Evolutionary conservation across 495 filamentous ascomycete genomes (phyloP), one percentile per base, ranked within the genome.

Genomic region (Bombardia bombarda): DNA sequence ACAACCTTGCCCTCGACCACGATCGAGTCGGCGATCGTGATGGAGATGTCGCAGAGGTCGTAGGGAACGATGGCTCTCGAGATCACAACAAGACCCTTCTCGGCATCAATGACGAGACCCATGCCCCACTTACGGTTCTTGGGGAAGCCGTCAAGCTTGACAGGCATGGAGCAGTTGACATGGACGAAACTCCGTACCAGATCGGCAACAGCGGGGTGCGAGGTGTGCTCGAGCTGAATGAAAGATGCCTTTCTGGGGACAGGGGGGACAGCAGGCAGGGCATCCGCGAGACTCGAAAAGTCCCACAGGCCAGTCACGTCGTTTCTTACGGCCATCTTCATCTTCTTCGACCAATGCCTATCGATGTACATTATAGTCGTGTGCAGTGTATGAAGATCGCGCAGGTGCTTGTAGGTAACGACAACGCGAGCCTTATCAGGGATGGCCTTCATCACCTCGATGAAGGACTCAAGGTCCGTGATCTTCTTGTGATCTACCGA

Each of bases 81-180:
- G 24, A 96, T 87, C 14, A 95, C 78, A 12, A 97, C 93, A 37
- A 97, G 73, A 10, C 92, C 92, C 70, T 95, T 89, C 32, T 92
- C 87, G 1, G 92, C 92, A 61, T 99, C 90, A 36, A 97, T 83
- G 8, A 99, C 92, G 25, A 99, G 67, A 1, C 92, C 92, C 72
- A 92, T 93, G 12, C 92, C 92, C 58, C 87, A 90, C 70, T 95
- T 95, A 31, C 86, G 74, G 31, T 88, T 80, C 56, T 87, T 83
- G 1, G 92, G 93, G 55, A 94, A 99, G 26, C 92, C 92, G 59
- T 99, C 93, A 3, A 99, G 74, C 66, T 96, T 97, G 45, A 97
- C 62, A 2, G 92, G 92, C 83, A 97, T 88, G 16, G 80, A 82
- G 49, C 89, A 95, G 14, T 82, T 80, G 22, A 99, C 82, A 7